A percentile compares a stretch with the other conserved stretches of the same genome.
These are phyloP conservation scores for Chlorella sp. DNA, from an alignment of 139 green algal species.

Conservation along the genomic window DNA sequence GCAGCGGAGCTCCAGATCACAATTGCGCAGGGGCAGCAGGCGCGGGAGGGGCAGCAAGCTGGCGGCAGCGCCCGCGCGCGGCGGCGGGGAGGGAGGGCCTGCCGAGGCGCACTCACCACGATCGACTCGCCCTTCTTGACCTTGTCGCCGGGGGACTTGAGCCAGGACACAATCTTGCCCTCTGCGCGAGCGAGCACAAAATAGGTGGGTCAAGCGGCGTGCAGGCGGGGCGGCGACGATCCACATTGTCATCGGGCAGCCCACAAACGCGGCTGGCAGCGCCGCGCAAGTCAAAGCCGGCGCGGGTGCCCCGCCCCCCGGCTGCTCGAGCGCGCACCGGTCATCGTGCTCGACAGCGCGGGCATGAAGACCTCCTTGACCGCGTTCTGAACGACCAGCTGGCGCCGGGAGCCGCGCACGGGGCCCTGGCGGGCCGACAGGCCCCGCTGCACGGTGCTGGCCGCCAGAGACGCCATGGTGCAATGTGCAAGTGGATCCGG, in stretches of 20 bases:
- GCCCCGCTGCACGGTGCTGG: too few species aligned
- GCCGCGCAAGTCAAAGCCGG: too few species aligned
- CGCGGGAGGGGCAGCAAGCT: background rate
- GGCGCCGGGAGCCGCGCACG: too few species aligned
- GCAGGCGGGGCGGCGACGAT: too few species aligned
- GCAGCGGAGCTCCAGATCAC: too few species aligned
- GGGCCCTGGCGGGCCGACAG: too few species aligned
- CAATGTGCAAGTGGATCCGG: too few species aligned
- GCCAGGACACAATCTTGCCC: slow-evolving; percentile 96
- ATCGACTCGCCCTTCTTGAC: slow-evolving; percentile 92
- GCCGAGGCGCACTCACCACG: slow-evolving; percentile 88
- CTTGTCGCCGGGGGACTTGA: slow-evolving; percentile 94
- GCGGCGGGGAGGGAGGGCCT: too few species aligned
- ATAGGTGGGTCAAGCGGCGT: background rate
- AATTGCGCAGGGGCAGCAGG: background rate
- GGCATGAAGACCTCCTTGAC: slow-evolving; percentile 99
- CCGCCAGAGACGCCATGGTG: too few species aligned
- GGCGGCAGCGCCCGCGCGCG: background rate
- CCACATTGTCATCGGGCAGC: background rate
- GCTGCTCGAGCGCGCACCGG: background rate
- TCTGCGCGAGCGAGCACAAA: slow-evolving; percentile 42
- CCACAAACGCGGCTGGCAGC: slow-evolving; percentile 5
- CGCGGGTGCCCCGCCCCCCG: too few species aligned
- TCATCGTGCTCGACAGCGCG: slow-evolving; percentile 92
- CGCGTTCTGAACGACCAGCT: slow-evolving; percentile 34